Base-by-base conservation (phyloP, 176 grass and related monocot species). In the Cymbopogon citratus region DNA sequence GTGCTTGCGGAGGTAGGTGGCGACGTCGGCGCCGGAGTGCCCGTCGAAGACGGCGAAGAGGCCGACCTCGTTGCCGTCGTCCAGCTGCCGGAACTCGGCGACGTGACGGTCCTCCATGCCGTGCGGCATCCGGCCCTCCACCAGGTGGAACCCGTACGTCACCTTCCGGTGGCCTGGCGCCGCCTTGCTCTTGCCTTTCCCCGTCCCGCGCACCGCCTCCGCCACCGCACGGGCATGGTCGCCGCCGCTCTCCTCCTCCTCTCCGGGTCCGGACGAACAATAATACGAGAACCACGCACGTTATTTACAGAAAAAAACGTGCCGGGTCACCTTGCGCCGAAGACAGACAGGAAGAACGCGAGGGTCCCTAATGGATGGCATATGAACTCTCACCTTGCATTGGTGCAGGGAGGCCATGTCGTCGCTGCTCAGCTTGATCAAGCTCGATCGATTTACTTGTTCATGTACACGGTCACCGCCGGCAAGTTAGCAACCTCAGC, bases 151-250 rank as follows among this genome's bases (percentile, higher is more conserved):
- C 31, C 31, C 31, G 31, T 33, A 33, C 2, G 31, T 33, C 31
- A 33, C 31, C 31, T 33, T 33, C 31, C 31, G 31, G 31, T 3
- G 31, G 2, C 31, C 31, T 3, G 31, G 31, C 31, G 31, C 31
- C 31, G 31, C 3, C 31, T 33, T 33, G 31, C 31, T 33, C 76
- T 66, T 65, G 76, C 76, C 76, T 66, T 27, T 12, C 16, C 76
- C 76, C 40, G 76, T 78, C 39, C 4, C 76, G 40, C 61, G 61
- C 61, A 78, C 76, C 61, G 76, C 76, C 75, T 64, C 71, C 5
- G 39, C 31, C 19, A 39, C 60, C 59, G 18, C n/a, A 0, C 29
- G 44, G 14, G 0, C n/a, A 0, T 49, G 45, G 14, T 57, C 69
- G 24, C 25, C 71, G 45, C 48, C 44, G 49, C 63, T 67, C 31